Evolutionary conservation across 2,329 filamentous ascomycete genomes (phyloP).

Genomic region (Pleurostoma richardsiae): DNA sequence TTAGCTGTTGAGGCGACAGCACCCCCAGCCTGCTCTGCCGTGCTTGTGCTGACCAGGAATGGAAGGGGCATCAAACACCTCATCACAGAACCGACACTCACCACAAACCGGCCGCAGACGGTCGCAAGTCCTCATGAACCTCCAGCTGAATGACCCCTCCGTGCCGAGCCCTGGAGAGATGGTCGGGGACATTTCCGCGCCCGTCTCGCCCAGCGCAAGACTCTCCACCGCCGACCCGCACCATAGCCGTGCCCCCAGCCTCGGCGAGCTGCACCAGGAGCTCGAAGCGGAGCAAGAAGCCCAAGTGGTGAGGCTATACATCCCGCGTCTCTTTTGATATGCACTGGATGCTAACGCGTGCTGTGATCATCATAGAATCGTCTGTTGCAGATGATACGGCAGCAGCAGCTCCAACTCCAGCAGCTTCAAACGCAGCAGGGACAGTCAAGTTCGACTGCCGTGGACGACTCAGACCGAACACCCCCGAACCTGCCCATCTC

Average conservation of each 20-base stretch:
- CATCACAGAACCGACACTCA: slow-evolving; percentile 37
- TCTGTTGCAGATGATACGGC: slow-evolving; percentile 69
- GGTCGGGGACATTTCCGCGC: slow-evolving; percentile 33
- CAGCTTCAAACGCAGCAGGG: slow-evolving; percentile 46
- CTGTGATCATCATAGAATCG: slow-evolving; percentile 51
- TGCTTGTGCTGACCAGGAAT: too few relatives aligned
- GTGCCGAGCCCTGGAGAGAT: slow-evolving; percentile 67
- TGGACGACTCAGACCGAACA: slow-evolving; percentile 38
- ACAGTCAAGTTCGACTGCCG: slow-evolving; percentile 27
- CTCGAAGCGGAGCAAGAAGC: slow-evolving; percentile 75
- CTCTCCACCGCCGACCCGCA: slow-evolving; percentile 48
- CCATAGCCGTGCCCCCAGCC: slow-evolving; percentile 63
- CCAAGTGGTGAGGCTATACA: slow-evolving; percentile 54
- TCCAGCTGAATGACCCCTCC: slow-evolving; percentile 67
- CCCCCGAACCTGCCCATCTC: slow-evolving; percentile 18
- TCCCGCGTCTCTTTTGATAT: not conserved
- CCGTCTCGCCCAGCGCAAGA: not conserved
- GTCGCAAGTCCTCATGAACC: slow-evolving; percentile 66
- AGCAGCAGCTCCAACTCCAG: slow-evolving; percentile 67
- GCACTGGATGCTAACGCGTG: not conserved
- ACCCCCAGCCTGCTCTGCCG: too few relatives aligned
- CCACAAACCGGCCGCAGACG: slow-evolving; percentile 53
- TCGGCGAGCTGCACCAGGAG: slow-evolving; percentile 75
- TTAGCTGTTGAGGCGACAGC: not conserved
- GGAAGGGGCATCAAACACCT: slow-evolving; percentile 45